A percentile compares a stretch with the other conserved stretches of the same genome.
Conservation (phyloP, 1,139 yeast species). For the Entelexis sorbosivorans region DNA sequence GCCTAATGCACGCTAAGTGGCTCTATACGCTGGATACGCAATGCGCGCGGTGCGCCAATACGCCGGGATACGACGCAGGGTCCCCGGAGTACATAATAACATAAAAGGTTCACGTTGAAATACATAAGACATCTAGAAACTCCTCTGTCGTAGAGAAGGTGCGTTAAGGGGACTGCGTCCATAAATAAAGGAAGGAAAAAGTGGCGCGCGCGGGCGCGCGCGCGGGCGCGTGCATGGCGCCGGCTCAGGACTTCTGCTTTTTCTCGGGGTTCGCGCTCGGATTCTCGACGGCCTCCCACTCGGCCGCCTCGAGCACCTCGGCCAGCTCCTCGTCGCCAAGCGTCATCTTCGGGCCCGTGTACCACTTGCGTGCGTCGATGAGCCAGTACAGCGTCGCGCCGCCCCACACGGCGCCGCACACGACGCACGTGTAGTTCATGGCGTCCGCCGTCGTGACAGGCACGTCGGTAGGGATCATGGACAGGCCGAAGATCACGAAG, state of each 20-base stretch:
- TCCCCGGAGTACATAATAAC: no score
- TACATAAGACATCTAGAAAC: no score
- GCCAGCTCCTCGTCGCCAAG: conserved; percentile 9
- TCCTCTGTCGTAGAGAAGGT: no score
- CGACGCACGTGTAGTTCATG: conserved; percentile 54
- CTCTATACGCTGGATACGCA: no score
- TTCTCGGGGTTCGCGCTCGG: background rate
- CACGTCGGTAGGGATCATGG: conserved; percentile 23
- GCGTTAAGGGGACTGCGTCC: background rate
- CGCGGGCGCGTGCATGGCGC: no score
- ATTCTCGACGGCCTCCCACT: conserved; percentile 8
- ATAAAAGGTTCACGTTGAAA: no score
- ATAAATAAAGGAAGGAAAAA: background rate
- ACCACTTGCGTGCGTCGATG: conserved; percentile 39
- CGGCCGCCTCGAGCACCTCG: conserved; percentile 18
- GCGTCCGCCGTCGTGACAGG: conserved; percentile 24
- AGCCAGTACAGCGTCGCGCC: conserved; percentile 39
- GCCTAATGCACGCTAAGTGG: no score
- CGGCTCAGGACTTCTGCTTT: background rate
- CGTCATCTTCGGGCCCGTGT: conserved; percentile 39
- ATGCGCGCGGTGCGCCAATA: no score
- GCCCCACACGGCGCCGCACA: conserved; percentile 42
- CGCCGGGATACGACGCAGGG: no score
- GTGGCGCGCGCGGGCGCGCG: no score
- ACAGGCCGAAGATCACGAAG: conserved; percentile 22